Percentiles rank a stretch among this genome's conserved stretches.
These are phyloP conservation scores for Fusarium longipes DNA, from an alignment of 2,329 filamentous ascomycete species.

Conservation along the genomic window DNA sequence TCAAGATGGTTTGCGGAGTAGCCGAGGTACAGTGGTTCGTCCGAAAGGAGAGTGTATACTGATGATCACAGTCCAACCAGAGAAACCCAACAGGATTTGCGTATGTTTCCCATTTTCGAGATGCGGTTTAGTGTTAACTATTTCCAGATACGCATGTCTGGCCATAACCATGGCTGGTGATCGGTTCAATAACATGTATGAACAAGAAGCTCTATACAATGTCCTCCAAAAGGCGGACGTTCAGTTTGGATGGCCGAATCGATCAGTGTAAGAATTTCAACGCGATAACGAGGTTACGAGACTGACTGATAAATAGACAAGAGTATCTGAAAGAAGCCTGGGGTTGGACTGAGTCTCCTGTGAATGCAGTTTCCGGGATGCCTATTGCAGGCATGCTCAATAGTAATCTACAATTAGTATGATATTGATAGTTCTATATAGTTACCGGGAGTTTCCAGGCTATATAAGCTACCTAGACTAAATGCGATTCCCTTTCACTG, in stretches of 20 bases:
- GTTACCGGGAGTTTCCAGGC: too few relatives aligned
- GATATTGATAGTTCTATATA: not conserved
- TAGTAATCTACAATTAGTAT: slow-evolving; percentile 28
- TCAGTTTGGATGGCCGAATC: slow-evolving; percentile 46
- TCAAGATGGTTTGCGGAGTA: slow-evolving; percentile 46
- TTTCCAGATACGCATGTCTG: slow-evolving; percentile 43
- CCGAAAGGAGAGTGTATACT: not conserved
- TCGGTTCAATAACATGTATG: slow-evolving; percentile 51
- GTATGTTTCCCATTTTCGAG: slow-evolving; percentile 5
- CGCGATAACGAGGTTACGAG: rapidly evolving
- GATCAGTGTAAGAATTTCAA: slow-evolving; percentile 40
- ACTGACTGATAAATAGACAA: slow-evolving; percentile 28
- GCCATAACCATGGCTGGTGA: slow-evolving; percentile 52
- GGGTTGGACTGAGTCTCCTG: slow-evolving; percentile 42
- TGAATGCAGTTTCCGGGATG: slow-evolving; percentile 31
- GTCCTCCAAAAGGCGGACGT: slow-evolving; percentile 50
- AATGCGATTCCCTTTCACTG: too few relatives aligned
- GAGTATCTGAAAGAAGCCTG: slow-evolving; percentile 42
- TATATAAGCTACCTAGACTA: too few relatives aligned
- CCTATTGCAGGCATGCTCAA: slow-evolving; percentile 40
- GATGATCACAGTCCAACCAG: slow-evolving; percentile 31
- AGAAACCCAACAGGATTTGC: slow-evolving; percentile 38
- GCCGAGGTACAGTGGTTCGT: slow-evolving; percentile 38
- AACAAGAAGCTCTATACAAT: slow-evolving; percentile 53
- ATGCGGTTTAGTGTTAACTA: not conserved